phyloP scores from a whole-genome alignment of 1,139 yeast species.

The Meyerozyma athensensis region DNA sequence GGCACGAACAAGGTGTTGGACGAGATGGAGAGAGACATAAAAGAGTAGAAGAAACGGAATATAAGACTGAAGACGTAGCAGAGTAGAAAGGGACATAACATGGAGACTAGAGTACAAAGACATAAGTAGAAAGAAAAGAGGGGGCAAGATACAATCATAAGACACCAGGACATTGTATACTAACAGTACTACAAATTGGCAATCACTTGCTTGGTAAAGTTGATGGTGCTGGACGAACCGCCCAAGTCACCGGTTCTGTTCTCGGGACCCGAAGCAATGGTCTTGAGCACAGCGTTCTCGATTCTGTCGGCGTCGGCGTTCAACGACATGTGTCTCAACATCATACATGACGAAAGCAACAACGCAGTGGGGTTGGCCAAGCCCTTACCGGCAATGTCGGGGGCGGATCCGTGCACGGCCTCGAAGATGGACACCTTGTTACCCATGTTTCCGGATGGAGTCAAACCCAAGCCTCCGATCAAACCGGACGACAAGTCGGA shows the following conservation, averaged over 20 bases:
- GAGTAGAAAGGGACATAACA: neutral
- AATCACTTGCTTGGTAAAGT: constrained; percentile 73
- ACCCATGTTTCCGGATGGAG: constrained; percentile 99
- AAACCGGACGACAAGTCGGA: constrained; percentile 96
- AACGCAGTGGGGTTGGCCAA: constrained; percentile 98
- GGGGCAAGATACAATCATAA: too few relatives aligned
- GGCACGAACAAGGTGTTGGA: constrained; percentile 66
- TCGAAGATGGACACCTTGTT: constrained; percentile 95
- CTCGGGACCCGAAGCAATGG: constrained; percentile 93
- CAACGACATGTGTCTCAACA: constrained; percentile 97
- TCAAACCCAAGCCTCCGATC: constrained; percentile 97
- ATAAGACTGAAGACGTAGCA: neutral
- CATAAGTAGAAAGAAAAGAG: too few relatives aligned
- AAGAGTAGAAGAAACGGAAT: neutral
- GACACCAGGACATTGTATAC: too few relatives aligned
- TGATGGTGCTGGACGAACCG: constrained; percentile 84
- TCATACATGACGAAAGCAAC: constrained; percentile 92
- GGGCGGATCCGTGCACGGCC: constrained; percentile 99
- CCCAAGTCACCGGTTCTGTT: constrained; percentile 93
- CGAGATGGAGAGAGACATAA: constrained; percentile 20
- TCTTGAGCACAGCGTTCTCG: constrained; percentile 82
- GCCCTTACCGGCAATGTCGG: constrained; percentile 97
- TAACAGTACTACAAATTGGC: constrained; percentile 36
- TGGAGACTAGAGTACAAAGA: too few relatives aligned
- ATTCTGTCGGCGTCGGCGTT: constrained; percentile 74